These are phyloP conservation scores for Cucurbita ficifolia DNA, from an alignment of 306 rosid species.

Conservation along the genomic window DNA sequence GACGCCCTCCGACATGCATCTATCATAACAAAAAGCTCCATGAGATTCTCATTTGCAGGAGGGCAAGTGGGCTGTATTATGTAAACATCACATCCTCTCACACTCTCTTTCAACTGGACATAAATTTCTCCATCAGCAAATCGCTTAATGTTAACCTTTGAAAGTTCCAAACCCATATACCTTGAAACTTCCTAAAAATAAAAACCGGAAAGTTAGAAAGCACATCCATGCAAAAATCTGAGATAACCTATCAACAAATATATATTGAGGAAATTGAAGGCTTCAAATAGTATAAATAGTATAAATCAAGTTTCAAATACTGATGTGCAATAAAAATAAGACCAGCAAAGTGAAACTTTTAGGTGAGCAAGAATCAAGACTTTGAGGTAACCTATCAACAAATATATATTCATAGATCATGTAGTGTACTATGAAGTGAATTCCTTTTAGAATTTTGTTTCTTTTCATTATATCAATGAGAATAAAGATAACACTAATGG, in stretches of 20 bases:
- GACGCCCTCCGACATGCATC: constrained; percentile 98
- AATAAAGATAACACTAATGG: too few relatives aligned
- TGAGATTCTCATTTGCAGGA: constrained; percentile 90
- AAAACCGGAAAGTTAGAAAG: constrained; percentile 2
- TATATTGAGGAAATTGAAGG: neutral
- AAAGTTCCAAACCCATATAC: constrained; percentile 86
- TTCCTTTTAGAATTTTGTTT: neutral
- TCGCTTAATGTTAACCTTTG: constrained; percentile 60
- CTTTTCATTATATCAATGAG: too few relatives aligned
- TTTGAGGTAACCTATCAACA: neutral
- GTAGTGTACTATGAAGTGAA: neutral
- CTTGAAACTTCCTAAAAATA: constrained; percentile 62
- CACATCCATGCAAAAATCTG: neutral
- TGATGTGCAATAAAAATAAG: neutral
- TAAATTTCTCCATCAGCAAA: constrained; percentile 97
- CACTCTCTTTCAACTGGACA: constrained; percentile 92
- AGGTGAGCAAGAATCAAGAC: neutral
- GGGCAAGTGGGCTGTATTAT: constrained; percentile 85
- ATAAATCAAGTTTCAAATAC: neutral
- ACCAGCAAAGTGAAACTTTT: neutral
- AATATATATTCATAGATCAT: neutral
- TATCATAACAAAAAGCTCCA: constrained; percentile 81
- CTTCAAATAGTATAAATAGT: neutral
- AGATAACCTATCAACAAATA: too few relatives aligned
- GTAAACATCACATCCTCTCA: constrained; percentile 83